These are phyloP conservation scores for Teratosphaeriaceae sp. DNA, from an alignment of 2,329 filamentous ascomycete genomes.

Conservation along the genomic window DNA sequence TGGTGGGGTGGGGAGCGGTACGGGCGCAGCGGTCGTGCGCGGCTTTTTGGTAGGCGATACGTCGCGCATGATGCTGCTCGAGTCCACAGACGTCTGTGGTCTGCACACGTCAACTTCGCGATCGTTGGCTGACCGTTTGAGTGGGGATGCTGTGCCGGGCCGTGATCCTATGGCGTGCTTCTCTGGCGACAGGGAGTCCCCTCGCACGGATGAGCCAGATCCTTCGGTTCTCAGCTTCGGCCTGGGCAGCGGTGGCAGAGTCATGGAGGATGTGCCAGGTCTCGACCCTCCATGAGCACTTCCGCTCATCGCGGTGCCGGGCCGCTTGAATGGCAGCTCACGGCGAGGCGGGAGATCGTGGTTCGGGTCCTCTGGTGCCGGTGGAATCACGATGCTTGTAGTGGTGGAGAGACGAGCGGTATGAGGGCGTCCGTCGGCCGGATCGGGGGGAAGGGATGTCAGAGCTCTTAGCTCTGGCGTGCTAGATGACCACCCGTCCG, in stretches of 20 bases:
- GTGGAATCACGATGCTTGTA: constrained; percentile 10
- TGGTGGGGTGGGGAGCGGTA: background rate
- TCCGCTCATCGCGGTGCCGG: constrained; percentile 22
- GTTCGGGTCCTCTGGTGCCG: constrained; percentile 10
- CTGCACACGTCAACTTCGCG: background rate
- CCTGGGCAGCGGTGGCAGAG: constrained; percentile 31
- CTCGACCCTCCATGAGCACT: constrained; percentile 12
- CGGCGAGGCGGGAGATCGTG: constrained; percentile 19
- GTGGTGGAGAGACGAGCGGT: constrained; percentile 4
- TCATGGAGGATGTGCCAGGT: constrained; percentile 18
- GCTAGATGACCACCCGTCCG: constrained; percentile 3
- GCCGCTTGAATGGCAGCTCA: constrained; percentile 35
- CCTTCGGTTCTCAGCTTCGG: constrained; percentile 24
- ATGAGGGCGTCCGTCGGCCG: background rate
- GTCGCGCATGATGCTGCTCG: background rate
- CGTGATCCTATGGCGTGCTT: background rate
- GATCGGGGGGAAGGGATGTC: constrained; percentile 1
- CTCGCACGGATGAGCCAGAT: background rate
- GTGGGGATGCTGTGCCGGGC: constrained; percentile 10
- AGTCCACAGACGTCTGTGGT: background rate
- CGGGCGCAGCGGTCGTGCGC: background rate
- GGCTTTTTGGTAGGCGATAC: constrained; percentile 7
- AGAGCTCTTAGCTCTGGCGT: background rate
- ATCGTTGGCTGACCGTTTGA: constrained; percentile 10
- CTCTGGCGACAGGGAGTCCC: background rate